Evolutionary conservation across 768 basidiomycete genomes (phyloP).

Genomic region (Cantharellus cinnabarinus): DNA sequence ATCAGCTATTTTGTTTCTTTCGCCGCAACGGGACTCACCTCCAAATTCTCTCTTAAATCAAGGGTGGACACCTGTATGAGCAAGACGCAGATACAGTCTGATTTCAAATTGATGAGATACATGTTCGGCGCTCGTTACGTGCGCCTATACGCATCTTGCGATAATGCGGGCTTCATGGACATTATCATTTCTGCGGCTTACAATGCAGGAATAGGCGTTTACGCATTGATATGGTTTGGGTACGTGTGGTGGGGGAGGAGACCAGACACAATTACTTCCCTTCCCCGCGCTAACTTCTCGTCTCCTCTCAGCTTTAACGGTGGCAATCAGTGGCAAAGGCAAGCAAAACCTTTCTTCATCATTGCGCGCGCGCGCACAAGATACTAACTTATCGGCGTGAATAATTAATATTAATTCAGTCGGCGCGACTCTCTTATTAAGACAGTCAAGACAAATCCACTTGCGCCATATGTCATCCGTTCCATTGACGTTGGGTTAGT

Average conservation of each 20-base stretch:
- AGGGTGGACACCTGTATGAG: not conserved
- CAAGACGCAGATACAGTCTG: not conserved
- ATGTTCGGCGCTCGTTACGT: slow-evolving; percentile 7
- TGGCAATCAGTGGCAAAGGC: not conserved
- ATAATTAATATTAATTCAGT: too few species aligned
- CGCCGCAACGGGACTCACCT: not conserved
- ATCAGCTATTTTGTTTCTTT: not conserved
- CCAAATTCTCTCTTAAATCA: not conserved
- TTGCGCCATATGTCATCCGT: slow-evolving; percentile 7
- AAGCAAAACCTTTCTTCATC: too few species aligned
- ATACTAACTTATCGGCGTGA: too few species aligned
- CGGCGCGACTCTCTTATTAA: not conserved
- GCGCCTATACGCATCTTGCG: slow-evolving; percentile 5
- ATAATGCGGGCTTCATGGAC: not conserved
- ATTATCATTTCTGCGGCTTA: slow-evolving; percentile 3
- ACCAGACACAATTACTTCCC: too few species aligned
- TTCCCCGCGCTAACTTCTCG: too few species aligned
- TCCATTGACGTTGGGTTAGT: slow-evolving; percentile 2
- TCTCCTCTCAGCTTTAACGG: slow-evolving; percentile 1
- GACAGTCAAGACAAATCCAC: slow-evolving; percentile 3
- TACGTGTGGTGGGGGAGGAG: not conserved
- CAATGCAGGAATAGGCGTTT: not conserved
- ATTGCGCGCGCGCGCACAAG: too few species aligned
- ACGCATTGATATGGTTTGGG: slow-evolving; percentile 6
- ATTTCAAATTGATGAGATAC: slow-evolving; percentile 4